Conservation (phyloP, 148 eudicot species). For the Polygonum maritimum region DNA sequence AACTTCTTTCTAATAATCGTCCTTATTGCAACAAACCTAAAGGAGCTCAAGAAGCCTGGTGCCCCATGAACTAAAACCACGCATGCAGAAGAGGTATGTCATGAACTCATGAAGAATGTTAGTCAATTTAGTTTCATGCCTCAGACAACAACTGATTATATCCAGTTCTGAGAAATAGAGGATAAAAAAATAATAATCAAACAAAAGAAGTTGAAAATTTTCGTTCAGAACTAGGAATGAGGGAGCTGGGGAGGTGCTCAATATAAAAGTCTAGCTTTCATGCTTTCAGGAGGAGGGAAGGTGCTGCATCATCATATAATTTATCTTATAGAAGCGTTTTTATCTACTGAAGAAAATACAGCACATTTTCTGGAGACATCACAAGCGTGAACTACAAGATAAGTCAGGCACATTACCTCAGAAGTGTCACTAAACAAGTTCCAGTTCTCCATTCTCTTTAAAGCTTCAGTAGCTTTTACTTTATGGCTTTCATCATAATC, state of each 20-base stretch:
- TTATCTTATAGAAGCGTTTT: not conserved
- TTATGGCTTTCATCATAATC: conserved; percentile 65
- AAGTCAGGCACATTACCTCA: conserved; percentile 40
- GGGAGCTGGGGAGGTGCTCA: not conserved
- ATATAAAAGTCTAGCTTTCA: not conserved
- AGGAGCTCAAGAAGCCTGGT: too few relatives aligned
- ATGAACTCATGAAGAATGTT: not conserved
- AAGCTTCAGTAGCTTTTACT: conserved; percentile 75
- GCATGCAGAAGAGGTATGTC: not conserved
- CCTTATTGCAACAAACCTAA: too few relatives aligned
- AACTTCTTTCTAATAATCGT: too few relatives aligned
- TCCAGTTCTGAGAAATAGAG: not conserved
- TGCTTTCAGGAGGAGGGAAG: not conserved
- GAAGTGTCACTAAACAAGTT: conserved; percentile 70
- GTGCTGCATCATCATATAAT: not conserved
- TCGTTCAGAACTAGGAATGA: not conserved
- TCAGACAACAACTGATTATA: not conserved
- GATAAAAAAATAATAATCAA: not conserved
- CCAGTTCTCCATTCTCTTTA: conserved; percentile 88
- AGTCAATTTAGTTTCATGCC: not conserved
- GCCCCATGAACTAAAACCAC: too few relatives aligned
- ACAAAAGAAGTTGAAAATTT: not conserved
- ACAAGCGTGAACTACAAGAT: not conserved
- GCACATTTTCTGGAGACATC: not conserved
- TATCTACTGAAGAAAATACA: not conserved